Conservation (phyloP, 768 basidiomycete genomes). For the Leccinellum luteum region DNA sequence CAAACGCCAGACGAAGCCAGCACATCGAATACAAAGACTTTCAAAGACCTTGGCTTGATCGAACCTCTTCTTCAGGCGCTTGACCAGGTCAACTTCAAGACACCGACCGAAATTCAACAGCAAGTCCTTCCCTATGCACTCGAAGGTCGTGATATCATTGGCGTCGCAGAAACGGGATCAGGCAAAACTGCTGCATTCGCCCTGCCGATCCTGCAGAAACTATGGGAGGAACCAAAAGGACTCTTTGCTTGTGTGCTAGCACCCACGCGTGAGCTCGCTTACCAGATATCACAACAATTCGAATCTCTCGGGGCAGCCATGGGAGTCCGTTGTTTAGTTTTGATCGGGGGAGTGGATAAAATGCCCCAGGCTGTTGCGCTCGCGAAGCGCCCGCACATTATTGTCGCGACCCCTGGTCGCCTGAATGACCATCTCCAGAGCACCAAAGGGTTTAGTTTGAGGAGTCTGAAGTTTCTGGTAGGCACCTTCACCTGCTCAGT, state of each 20-base stretch:
- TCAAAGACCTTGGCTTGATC: slow-evolving; percentile 84
- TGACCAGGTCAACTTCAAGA: slow-evolving; percentile 73
- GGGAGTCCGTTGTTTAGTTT: slow-evolving; percentile 86
- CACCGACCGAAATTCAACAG: slow-evolving; percentile 88
- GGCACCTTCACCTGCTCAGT: slow-evolving; percentile 24
- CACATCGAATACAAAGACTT: slow-evolving; percentile 50
- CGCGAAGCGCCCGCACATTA: slow-evolving; percentile 90
- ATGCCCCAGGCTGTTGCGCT: slow-evolving; percentile 88
- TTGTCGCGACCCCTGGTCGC: slow-evolving; percentile 94
- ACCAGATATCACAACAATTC: slow-evolving; percentile 97
- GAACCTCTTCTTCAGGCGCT: slow-evolving; percentile 87
- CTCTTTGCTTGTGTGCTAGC: slow-evolving; percentile 92
- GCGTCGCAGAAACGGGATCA: slow-evolving; percentile 95
- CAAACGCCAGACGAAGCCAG: slow-evolving; percentile 62
- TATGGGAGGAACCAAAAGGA: slow-evolving; percentile 95
- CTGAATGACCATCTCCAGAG: slow-evolving; percentile 93
- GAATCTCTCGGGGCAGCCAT: slow-evolving; percentile 88
- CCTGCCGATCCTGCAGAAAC: slow-evolving; percentile 89
- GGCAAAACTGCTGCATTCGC: slow-evolving; percentile 99
- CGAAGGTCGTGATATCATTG: slow-evolving; percentile 92
- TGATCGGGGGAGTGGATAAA: slow-evolving; percentile 95
- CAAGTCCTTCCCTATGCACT: slow-evolving; percentile 85
- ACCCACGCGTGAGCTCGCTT: slow-evolving; percentile 97
- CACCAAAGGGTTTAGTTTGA: slow-evolving; percentile 93
- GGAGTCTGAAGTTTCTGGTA: slow-evolving; percentile 85